Evolutionary conservation across 352 stramenopile species (phyloP).

Genomic region (Globisporangium paddicum): DNA sequence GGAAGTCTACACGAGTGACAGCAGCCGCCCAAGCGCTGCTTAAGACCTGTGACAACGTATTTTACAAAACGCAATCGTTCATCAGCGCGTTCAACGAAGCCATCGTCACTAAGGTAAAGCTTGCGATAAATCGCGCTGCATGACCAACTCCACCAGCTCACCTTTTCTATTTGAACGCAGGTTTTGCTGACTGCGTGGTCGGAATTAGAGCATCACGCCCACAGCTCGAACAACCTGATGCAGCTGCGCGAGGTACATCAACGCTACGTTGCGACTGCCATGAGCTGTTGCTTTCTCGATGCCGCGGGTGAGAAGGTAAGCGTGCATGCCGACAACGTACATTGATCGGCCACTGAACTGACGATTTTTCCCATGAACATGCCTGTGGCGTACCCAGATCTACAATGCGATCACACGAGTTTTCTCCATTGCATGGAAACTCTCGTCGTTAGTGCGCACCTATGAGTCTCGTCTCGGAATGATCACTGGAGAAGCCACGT

Average conservation of each 20-base stretch:
- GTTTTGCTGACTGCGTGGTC: constrained; percentile 37
- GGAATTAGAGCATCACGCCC: constrained; percentile 17
- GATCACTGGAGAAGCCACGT: not conserved
- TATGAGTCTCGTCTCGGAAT: constrained; percentile 3
- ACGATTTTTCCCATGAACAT: not conserved
- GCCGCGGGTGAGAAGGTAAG: constrained; percentile 18
- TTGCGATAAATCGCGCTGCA: not conserved
- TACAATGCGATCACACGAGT: constrained; percentile 20
- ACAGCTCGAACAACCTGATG: constrained; percentile 19
- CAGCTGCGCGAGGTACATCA: constrained; percentile 32
- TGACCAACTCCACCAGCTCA: not conserved
- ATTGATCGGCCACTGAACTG: not conserved
- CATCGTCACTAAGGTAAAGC: constrained; percentile 34
- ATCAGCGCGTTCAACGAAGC: constrained; percentile 42
- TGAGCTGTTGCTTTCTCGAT: constrained; percentile 42
- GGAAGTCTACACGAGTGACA: constrained; percentile 18
- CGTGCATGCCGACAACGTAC: too few species aligned
- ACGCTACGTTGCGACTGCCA: constrained; percentile 25
- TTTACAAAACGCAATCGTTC: constrained; percentile 40
- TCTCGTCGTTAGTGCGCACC: constrained; percentile 25
- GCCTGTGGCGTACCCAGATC: constrained; percentile 16
- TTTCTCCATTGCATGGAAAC: constrained; percentile 23
- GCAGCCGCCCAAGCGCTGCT: constrained; percentile 14
- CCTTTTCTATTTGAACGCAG: constrained; percentile 15
- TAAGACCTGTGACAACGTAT: constrained; percentile 20